Base-by-base conservation (phyloP, 2,329 filamentous ascomycete genomes). In the Epichloe uncinata region DNA sequence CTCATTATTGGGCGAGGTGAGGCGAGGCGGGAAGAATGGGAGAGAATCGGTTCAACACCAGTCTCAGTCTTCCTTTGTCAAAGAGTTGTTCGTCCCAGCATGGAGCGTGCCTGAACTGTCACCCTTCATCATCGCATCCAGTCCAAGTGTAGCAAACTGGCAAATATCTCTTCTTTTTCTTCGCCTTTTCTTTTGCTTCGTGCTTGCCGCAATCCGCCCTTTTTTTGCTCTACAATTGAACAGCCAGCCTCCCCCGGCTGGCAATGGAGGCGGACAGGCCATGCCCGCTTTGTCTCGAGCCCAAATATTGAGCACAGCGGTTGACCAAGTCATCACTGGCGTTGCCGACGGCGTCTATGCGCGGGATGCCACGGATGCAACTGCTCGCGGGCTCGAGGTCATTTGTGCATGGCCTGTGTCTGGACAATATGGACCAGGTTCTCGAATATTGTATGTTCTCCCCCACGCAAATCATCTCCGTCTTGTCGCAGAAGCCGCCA, bases 381-480 rank as follows among this genome's bases (percentile, higher is more conserved):
- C 34, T 34, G 20, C 37, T 2, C 44, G 36, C 22, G 51, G 48
- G 5, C 37, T 64, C 18, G 62, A 73, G 34, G 76, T 79, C 2
- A 63, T 79, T 11, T 80, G 77, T 51, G 74, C 73, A 3, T 80
- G 73, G 70, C 77, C 76, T 1, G 66, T 79, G 2, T 75, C 70
- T 15, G 74, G 75, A 0, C 76, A 79, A 56, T 81, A 80, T 56
- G 77, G 77, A 0, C 65, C 72, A 4, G 77, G 77, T 0, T 73
- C 73, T 1, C 66, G 77, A 54, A 60, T 75, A 37, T 58, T 79
- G 70, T 78, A 59, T 59, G 72, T 65, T 47, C 38, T 22, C 43
- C 41, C 43, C 33, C 35, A 35, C 18, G 7, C 11, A 16, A 13
- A 5, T 45, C 26, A 20, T 5, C 13, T 33, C 43, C 34, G 34